These are phyloP conservation scores for Marchantia polymorpha DNA, from an alignment of 225 moss, liverwort and hornwort genomes.

Conservation along the genomic window DNA sequence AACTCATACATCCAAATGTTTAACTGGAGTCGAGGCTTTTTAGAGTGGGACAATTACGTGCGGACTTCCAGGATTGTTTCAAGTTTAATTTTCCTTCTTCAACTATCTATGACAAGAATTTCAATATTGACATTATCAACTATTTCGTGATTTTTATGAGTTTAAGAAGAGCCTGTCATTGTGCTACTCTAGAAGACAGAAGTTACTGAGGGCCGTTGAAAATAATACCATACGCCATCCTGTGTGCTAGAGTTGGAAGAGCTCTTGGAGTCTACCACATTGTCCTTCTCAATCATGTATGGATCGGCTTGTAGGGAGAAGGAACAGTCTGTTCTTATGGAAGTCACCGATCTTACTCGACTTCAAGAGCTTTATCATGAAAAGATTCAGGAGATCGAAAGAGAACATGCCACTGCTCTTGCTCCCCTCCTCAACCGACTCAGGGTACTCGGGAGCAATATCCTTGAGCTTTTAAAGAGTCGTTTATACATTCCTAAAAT, in stretches of 20 bases:
- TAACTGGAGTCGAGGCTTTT: too few relatives aligned
- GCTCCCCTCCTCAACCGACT: slow-evolving; percentile 55
- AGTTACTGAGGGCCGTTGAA: too few relatives aligned
- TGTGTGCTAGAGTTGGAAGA: background rate
- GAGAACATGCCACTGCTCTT: slow-evolving; percentile 61
- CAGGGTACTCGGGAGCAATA: slow-evolving; percentile 35
- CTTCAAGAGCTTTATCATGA: slow-evolving; percentile 64
- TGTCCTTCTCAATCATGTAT: background rate
- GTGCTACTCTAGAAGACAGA: too few relatives aligned
- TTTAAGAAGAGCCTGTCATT: too few relatives aligned
- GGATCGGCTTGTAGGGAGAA: slow-evolving; percentile 44
- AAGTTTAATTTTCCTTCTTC: too few relatives aligned
- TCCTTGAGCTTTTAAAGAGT: background rate
- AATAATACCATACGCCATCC: background rate
- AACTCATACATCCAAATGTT: too few relatives aligned
- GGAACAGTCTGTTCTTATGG: slow-evolving; percentile 58
- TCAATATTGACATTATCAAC: too few relatives aligned
- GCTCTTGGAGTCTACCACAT: background rate
- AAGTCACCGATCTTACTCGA: slow-evolving; percentile 52
- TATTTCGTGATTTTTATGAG: too few relatives aligned
- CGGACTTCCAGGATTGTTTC: too few relatives aligned
- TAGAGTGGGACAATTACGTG: too few relatives aligned
- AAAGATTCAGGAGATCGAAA: slow-evolving; percentile 69
- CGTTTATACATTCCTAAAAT: background rate
- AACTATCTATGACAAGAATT: too few relatives aligned